Base-by-base conservation (phyloP, 192 early-diverging fungal species). In the Paraglomus brasilianum region DNA sequence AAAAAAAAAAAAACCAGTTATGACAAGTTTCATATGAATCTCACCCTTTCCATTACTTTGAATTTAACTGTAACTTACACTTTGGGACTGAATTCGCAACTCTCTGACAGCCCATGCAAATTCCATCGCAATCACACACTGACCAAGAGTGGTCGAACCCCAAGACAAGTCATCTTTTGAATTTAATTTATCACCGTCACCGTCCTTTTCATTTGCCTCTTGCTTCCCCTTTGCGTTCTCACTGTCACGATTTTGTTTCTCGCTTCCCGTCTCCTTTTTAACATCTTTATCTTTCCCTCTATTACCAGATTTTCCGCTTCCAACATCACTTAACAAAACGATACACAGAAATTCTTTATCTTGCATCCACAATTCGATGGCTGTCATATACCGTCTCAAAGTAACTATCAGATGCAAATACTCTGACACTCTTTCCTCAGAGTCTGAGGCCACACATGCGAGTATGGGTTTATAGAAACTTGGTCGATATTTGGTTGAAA, bases 281-380 rank as follows among this genome's bases (percentile, higher is more conserved):
- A 72, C 17, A 59, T n/a, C 47, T 19, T 66, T 30, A 8, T 58
- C 55, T 40, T 60, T 72, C 4, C 19, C 42, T 8, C 44, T 46
- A 30, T 30, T 30, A 30, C 30, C 30, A 66, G 14, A 5, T 30
- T 48, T 66, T 39, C 64, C 22, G 7, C 24, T 5, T 1, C 83
- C 82, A 41, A 86, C 78, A 72, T 86, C 82, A 21, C 81, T 84
- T 50, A 86, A 72, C 1, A 82, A 67, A 19, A 86, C 72, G 6
- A 84, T 81, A 68, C 66, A 77, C 24, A 86, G 79, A 78, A 86
- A 77, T 58, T 84, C 85, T 2, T 71, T 65, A 66, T 86, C 85
- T 41, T 75, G 71, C 83, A 86, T 84, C 61, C 80, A 86, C 22
- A 82, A 60, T 68, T 84, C 80, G 22, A 86, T 79, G 2, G 77